Base-by-base conservation (phyloP, 768 basidiomycete species). In the Cystofilobasidium bisporidii region DNA sequence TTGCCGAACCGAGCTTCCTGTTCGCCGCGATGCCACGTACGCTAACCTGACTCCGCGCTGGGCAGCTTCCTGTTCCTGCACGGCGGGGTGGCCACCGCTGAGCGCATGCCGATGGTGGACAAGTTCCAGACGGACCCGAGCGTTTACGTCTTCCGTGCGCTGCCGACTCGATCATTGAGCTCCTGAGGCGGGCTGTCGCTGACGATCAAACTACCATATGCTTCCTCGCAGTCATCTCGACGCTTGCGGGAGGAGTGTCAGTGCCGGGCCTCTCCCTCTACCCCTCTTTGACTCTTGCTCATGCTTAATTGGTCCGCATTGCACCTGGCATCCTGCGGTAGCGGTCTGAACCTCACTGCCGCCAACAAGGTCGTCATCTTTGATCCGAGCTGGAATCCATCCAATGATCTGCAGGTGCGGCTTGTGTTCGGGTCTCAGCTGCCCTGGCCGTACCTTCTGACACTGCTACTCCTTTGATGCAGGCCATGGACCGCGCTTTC, bases 61-160 rank as follows among this genome's bases (percentile, higher is more conserved):
- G n/a, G n/a, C 41, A 43, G 32, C 41, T 56, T 61, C n/a, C 50
- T 38, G 14, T 68, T 62, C 53, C 55, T 68, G 30, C 66, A 68
- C 41, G 66, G 66, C 26, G 61, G 53, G 0, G 36, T 68, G 3
- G 53, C 53, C 3, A 9, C 26, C 14, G 18, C 26, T 36, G 30
- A 72, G 89, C 88, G 90, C 15, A 89, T 93, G 91, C 82, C 83
- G 0, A 79, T 90, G 76, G 89, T 96, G 65, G 91, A 96, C 74
- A 75, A 79, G 71, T 96, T 94, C 73, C 87, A 96, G 69, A 75
- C 80, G 14, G 85, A 91, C 69, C 82, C 85, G 0, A 80, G 85
- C 26, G 76, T 88, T 50, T 91, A 85, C 74, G 77, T 92, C 48
- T 91, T 94, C 75, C 79, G 61, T 62, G 45, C 28, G 43, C 36